Conservation (phyloP, 495 filamentous ascomycete species). For the Penicilliopsis zonata region DNA sequence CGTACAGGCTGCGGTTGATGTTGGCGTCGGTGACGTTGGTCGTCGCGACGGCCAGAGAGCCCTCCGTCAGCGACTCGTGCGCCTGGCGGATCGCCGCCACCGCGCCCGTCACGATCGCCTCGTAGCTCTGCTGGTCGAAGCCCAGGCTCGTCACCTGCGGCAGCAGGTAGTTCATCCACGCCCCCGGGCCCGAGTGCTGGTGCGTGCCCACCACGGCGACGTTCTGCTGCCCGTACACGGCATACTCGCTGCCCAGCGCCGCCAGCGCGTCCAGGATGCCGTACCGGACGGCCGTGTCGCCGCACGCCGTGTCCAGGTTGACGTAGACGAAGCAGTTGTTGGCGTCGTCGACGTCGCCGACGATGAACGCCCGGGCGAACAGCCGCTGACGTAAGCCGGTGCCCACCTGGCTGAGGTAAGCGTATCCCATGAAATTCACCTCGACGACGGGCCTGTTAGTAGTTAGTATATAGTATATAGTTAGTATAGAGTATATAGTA, state of each 20-base stretch:
- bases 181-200: constrained; percentile 83
- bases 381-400: constrained; percentile 81
- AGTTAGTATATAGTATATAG: too few species aligned
- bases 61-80: constrained; percentile 60
- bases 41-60: constrained; percentile 59
- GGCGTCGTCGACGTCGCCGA: constrained; percentile 54
- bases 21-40: constrained; percentile 70
- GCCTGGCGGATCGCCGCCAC: constrained; percentile 70
- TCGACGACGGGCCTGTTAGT: constrained; percentile 95
- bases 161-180: constrained; percentile 92
- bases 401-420: constrained; percentile 73
- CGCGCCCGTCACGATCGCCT: constrained; percentile 81
- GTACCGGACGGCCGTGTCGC: constrained; percentile 82
- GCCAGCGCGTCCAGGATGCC: constrained; percentile 67
- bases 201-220: constrained; percentile 92
- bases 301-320: constrained; percentile 76
- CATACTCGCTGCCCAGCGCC: constrained; percentile 54
- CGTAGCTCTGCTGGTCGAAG: constrained; percentile 81
- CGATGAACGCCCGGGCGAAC: constrained; percentile 83
- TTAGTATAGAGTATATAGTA: too few species aligned
- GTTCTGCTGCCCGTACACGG: constrained; percentile 69
- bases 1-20: constrained; percentile 80
- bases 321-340: constrained; percentile 76
- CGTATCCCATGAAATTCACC: constrained; percentile 88
- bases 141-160: constrained; percentile 88